phyloP scores from a whole-genome alignment of 1,284 basidiomycete genomes.

The Pisolithus thermaeus region DNA sequence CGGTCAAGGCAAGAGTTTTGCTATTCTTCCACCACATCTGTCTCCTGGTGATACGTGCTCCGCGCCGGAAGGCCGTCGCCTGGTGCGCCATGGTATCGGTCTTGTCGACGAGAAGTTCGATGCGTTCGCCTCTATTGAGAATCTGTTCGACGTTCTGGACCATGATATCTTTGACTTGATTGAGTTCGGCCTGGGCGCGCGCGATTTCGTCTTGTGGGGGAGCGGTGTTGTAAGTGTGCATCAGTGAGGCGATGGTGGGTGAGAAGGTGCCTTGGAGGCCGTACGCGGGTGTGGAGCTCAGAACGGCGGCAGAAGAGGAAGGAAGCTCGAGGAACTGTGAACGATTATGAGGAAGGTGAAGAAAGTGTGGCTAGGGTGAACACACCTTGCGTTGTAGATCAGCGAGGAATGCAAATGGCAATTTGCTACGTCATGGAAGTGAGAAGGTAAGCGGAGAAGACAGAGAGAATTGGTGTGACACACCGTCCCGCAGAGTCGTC shows the following conservation, averaged over 20 bases:
- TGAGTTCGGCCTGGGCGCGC: constrained; percentile 86
- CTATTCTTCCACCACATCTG: constrained; percentile 98
- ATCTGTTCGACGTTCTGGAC: constrained; percentile 96
- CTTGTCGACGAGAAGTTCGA: constrained; percentile 95
- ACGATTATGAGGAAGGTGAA: neutral
- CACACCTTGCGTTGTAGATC: constrained; percentile 76
- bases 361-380: neutral
- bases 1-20: constrained; percentile 67
- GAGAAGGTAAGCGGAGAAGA: neutral
- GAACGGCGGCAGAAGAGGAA: constrained; percentile 41
- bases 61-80: constrained; percentile 91
- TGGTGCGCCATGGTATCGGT: constrained; percentile 95
- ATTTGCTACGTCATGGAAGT: constrained; percentile 45
- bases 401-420: constrained; percentile 91
- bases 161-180: constrained; percentile 96
- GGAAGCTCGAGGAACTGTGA: constrained; percentile 57
- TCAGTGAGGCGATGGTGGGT: constrained; percentile 61
- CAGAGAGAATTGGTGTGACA: constrained; percentile 6
- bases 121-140: constrained; percentile 88
- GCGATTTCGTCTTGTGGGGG: constrained; percentile 91
- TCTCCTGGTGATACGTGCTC: constrained; percentile 79
- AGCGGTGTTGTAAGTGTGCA: constrained; percentile 82
- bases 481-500: constrained; percentile 86
- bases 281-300: constrained; percentile 43
- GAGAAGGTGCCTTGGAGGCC: constrained; percentile 68